Evolutionary conservation across 352 stramenopile genomes (phyloP).

Genomic region (Pelagophyceae sp.): DNA sequence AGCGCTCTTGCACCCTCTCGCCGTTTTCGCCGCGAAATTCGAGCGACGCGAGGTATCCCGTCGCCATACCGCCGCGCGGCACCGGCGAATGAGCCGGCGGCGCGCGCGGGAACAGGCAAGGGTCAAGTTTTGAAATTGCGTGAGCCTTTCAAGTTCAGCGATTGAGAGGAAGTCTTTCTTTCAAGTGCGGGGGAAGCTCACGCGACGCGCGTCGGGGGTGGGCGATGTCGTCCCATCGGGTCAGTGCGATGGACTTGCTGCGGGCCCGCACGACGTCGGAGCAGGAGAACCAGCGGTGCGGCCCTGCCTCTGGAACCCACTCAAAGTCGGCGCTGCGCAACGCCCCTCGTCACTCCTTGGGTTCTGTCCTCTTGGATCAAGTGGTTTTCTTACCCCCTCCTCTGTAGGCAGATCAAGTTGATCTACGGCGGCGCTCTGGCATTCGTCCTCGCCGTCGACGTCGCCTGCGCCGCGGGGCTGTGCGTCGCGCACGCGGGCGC

Average conservation of each 20-base stretch:
- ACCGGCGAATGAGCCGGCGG: neutral
- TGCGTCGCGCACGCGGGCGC: neutral
- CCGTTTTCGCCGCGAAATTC: too few relatives aligned
- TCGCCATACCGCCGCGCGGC: neutral
- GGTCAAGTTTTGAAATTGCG: too few relatives aligned
- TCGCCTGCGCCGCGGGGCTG: neutral
- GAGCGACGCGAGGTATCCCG: neutral
- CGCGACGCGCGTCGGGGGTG: too few relatives aligned
- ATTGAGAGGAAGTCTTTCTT: too few relatives aligned
- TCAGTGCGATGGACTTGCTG: neutral
- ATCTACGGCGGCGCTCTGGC: neutral
- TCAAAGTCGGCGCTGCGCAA: too few relatives aligned
- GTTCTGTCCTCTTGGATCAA: too few relatives aligned
- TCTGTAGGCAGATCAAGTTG: neutral
- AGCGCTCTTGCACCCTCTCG: neutral
- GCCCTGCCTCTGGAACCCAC: too few relatives aligned
- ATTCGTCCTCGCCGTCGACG: neutral
- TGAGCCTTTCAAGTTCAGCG: too few relatives aligned
- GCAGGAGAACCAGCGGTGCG: neutral
- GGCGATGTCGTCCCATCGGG: neutral
- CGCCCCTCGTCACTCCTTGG: too few relatives aligned
- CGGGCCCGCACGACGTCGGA: neutral
- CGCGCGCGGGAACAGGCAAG: too few relatives aligned
- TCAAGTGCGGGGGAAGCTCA: too few relatives aligned
- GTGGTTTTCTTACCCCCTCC: too few relatives aligned